Evolutionary conservation across 768 basidiomycete genomes (phyloP), one percentile per base, ranked within the genome.

Genomic region (Mycena leptocephala): DNA sequence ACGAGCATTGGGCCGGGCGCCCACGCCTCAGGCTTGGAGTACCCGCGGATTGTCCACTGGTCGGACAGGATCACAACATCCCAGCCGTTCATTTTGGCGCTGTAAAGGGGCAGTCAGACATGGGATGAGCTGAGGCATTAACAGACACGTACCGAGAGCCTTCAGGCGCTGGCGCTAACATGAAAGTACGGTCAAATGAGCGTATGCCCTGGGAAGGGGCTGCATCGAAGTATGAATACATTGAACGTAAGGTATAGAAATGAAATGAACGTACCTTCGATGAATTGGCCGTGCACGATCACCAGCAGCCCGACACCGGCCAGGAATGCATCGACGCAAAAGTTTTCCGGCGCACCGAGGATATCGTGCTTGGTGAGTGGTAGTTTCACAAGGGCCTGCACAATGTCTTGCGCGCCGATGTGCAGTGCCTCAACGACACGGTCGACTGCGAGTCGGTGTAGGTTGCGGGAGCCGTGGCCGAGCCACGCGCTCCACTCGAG

Each of bases 171-270:
- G 95, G 94, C 6, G 93, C 92, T 30, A 99, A 87, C 69, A 99
- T 90, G 81, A 99, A 97, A 0, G 96, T 93, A 72, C 98, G 91
- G 82, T 98, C 97, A 84, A 99, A 99, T 26, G 97, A 98, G 58
- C 98, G 92, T 28, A 96, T 86, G 14, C 97, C 97, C 68, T 92
- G 91, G 11, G 92, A 88, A 32, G 94, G 93, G 78, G 91, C 94
- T 95, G 63, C 16, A 78, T 2, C 37, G 70, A 37, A 32, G 18
- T 13, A 39, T 76, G 11, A 70, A 39, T 18, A 51, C 18, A 28
- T n/a, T 2, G 16, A 22, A 39, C 22, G 11, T 30, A 62, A 18
- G 41, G 53, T 32, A 39, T 67, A 35, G 46, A 30, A 76, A 55
- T n/a, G 33, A 20, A 67, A n/a, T 5, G 18, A 33, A 89, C 93